Conservation (phyloP, 768 basidiomycete genomes). For the Hypholoma fasciculare region DNA sequence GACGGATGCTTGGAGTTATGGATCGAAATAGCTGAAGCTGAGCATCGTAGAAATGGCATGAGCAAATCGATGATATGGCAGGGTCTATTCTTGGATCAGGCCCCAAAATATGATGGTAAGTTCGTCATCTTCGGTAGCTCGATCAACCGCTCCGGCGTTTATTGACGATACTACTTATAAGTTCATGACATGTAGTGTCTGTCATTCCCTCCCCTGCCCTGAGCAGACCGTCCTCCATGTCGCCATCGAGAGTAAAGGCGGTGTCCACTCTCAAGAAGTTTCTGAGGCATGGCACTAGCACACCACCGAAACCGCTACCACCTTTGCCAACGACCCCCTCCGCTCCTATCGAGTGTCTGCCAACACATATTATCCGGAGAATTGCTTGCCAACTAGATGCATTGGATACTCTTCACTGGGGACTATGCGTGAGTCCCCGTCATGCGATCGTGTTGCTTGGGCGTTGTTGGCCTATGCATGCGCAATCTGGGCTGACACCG, state of each 20-base stretch:
- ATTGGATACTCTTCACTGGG: conserved; percentile 29
- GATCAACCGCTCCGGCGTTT: not conserved
- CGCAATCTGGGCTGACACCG: not conserved
- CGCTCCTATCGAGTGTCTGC: conserved; percentile 14
- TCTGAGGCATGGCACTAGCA: not conserved
- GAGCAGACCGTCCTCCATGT: not conserved
- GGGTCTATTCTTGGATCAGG: not conserved
- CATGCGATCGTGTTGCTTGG: too few species aligned
- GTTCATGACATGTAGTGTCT: not conserved
- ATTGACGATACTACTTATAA: not conserved
- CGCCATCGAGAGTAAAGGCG: not conserved
- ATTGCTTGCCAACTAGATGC: conserved; percentile 24
- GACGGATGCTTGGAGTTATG: not conserved
- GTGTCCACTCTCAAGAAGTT: conserved; percentile 9
- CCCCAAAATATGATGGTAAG: not conserved
- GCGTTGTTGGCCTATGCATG: not conserved
- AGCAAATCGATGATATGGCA: not conserved
- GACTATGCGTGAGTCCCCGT: conserved; percentile 23
- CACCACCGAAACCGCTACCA: not conserved
- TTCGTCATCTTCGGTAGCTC: not conserved
- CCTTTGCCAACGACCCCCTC: not conserved
- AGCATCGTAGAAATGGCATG: not conserved
- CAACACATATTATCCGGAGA: conserved; percentile 22
- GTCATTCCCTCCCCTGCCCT: not conserved
- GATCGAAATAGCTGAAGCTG: not conserved